phyloP scores from a whole-genome alignment of 805 yeast species.

The Sugiyamaella valdiviana region DNA sequence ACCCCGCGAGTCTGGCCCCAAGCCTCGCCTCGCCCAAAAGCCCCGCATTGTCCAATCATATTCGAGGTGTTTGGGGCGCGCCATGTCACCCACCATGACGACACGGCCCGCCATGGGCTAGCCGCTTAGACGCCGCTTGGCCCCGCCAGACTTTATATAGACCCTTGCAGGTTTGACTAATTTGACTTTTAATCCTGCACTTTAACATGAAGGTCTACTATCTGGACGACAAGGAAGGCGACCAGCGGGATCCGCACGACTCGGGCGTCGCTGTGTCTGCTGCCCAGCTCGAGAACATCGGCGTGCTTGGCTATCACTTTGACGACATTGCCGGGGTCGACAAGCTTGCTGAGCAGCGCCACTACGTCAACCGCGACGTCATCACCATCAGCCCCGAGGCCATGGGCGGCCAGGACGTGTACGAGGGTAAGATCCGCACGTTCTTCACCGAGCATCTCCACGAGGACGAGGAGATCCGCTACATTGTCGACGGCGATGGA shows the following conservation, averaged over 20 bases:
- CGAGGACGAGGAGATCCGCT: constrained; percentile 95
- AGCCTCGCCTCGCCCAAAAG: too few species aligned
- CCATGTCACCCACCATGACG: too few species aligned
- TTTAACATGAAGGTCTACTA: constrained; percentile 54
- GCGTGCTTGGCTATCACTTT: constrained; percentile 59
- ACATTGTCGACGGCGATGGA: constrained; percentile 83
- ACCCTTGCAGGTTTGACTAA: too few species aligned
- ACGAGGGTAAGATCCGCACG: constrained; percentile 56
- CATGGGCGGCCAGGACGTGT: constrained; percentile 58
- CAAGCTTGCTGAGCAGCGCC: constrained; percentile 57
- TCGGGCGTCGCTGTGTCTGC: constrained; percentile 54
- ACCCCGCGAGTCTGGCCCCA: too few species aligned
- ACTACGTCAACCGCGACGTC: constrained; percentile 74
- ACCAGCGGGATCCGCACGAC: constrained; percentile 65
- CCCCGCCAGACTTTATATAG: too few species aligned
- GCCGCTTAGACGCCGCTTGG: too few species aligned
- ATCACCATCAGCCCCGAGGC: constrained; percentile 54
- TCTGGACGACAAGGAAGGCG: constrained; percentile 57
- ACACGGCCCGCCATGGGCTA: too few species aligned
- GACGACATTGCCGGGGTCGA: constrained; percentile 51
- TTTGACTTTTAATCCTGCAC: too few species aligned
- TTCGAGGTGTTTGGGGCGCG: too few species aligned
- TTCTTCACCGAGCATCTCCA: constrained; percentile 86
- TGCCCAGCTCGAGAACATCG: constrained; percentile 49
- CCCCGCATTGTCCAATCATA: too few species aligned